Conservation (phyloP, 139 green algal species). For the Chlamydomonas sphaeroides region DNA sequence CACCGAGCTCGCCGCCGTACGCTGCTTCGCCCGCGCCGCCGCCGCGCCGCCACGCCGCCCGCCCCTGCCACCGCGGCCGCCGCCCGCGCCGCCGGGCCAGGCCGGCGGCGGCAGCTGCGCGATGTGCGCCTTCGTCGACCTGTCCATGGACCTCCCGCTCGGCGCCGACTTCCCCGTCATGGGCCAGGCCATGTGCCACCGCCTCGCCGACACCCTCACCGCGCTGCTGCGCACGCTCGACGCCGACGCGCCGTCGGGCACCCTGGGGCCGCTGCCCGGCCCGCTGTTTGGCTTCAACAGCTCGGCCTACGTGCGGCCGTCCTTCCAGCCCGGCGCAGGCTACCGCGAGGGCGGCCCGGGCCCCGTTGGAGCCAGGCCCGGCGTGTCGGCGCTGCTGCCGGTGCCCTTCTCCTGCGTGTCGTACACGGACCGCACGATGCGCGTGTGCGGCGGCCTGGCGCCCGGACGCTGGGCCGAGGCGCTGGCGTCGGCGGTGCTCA, state of each 20-base stretch:
- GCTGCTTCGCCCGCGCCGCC: background rate
- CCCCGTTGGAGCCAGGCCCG: no score
- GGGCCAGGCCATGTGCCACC: background rate
- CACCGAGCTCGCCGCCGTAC: constrained; percentile 1
- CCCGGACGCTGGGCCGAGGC: no score
- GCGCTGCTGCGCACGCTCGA: background rate
- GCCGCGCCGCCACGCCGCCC: background rate
- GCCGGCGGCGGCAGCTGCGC: background rate
- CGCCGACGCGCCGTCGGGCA: no score
- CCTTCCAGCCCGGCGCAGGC: no score
- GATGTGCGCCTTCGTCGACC: background rate
- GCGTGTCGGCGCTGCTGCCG: no score
- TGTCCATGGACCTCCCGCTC: background rate
- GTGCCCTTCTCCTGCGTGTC: background rate
- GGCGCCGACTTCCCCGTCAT: background rate
- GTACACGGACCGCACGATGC: background rate
- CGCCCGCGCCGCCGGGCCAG: background rate
- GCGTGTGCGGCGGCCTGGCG: background rate
- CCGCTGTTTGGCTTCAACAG: no score
- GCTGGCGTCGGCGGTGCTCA: no score
- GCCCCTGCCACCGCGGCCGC: background rate
- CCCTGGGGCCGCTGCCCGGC: no score
- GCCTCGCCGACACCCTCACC: background rate
- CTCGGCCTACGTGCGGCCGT: no score
- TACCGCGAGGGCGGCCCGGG: no score